Conservation (phyloP, 805 yeast species). For the Pichia sporocuriosa region DNA sequence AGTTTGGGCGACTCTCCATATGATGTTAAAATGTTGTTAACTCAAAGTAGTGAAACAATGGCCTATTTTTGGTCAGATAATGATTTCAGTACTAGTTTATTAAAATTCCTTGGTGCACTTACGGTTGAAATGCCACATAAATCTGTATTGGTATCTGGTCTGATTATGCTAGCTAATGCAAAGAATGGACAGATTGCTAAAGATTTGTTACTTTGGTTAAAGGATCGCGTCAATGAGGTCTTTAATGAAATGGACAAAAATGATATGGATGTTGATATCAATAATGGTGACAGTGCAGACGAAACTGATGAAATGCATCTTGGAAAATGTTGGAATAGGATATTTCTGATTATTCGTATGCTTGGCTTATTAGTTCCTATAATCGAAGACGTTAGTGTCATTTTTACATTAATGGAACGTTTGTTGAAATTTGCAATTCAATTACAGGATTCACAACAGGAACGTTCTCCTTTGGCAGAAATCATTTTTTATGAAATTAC, state of each 20-base stretch:
- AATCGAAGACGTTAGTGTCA: slow-evolving; percentile 35
- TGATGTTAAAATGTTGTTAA: slow-evolving; percentile 38
- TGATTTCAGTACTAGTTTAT: slow-evolving; percentile 49
- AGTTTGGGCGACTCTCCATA: slow-evolving; percentile 46
- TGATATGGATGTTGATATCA: slow-evolving; percentile 1
- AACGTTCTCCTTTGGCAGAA: slow-evolving; percentile 58
- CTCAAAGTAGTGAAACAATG: slow-evolving; percentile 41
- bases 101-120: slow-evolving; percentile 61
- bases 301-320: slow-evolving; percentile 5
- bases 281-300: not conserved
- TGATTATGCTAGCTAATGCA: slow-evolving; percentile 60
- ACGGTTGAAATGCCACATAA: slow-evolving; percentile 89
- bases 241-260: slow-evolving; percentile 25
- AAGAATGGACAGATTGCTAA: slow-evolving; percentile 61
- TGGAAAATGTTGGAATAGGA: slow-evolving; percentile 45
- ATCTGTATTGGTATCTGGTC: slow-evolving; percentile 60
- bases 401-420: slow-evolving; percentile 40
- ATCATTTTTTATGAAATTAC: slow-evolving; percentile 57
- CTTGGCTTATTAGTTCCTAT: slow-evolving; percentile 61
- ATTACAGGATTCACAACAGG: slow-evolving; percentile 37
- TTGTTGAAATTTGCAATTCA: slow-evolving; percentile 51
- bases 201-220: slow-evolving; percentile 61
- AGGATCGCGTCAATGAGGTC: slow-evolving; percentile 51
- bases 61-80: slow-evolving; percentile 48
- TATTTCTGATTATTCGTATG: slow-evolving; percentile 67